Base-by-base conservation (phyloP, 2,329 filamentous ascomycete species). In the Plenodomus biglobosus region DNA sequence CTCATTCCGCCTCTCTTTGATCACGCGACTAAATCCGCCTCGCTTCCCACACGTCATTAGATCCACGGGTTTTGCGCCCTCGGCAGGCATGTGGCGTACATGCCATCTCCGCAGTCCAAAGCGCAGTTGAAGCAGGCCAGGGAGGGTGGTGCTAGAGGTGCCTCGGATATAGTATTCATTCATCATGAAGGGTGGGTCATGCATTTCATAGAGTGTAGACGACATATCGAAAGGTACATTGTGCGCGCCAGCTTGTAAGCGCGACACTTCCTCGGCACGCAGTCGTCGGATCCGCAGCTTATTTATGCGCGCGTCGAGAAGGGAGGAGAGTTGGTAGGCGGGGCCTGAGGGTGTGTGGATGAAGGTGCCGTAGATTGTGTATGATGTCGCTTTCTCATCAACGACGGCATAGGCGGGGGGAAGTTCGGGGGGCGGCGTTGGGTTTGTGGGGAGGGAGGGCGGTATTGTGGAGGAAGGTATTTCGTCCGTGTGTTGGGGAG, bases 291-390 rank as follows among this genome's bases (percentile, higher is more conserved):
- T 53, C 35, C 56, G 58, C 10, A 67, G 46, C 22, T 42, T 53
- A 11, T 55, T 43, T 6, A 56, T 50, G 47, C 51, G 54, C 21
- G 56, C 47, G 41, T 56, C 55, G 44, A 66, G 62, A 8, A 64
- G 49, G 1, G 56, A 59, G 18, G 60, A 62, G n/a, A 66, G 48
- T 8, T 66, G 64, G 44, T 65, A 66, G 44, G 55, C 58, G 15
- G 62, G 61, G 24, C 54, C 55, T 3, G 50, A 42, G 13, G 58
- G 55, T 1, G 52, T 62, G 44, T 64, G 56, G 30, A 65, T 63
- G 48, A 66, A 63, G 16, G 62, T 66, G 20, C 56, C 56, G 46
- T 55, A 54, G 32, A 66, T 59, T 20, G 48, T 53, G 35, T 58
- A 66, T 7, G 49, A 58, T 6, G 62, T 65, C 32, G 61, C 54